phyloP scores from a whole-genome alignment of 371 early-diverging fungal genomes.

The Rozella allomycis region DNA sequence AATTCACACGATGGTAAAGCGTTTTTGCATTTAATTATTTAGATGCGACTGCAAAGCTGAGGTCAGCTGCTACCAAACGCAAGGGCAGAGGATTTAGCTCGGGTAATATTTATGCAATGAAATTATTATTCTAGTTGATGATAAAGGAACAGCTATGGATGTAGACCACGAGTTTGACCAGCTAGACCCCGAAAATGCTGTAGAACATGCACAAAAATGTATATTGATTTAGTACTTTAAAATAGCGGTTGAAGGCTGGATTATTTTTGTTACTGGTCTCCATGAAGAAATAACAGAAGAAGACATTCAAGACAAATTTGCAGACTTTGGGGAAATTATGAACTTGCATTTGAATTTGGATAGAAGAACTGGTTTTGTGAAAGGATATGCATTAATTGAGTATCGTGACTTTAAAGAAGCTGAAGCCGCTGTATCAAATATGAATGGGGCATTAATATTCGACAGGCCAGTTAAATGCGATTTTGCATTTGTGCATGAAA shows the following conservation, averaged over 20 bases:
- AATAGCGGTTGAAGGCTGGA: conserved; percentile 79
- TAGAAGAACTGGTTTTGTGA: conserved; percentile 80
- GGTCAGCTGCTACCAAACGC: too few relatives aligned
- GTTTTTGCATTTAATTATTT: too few relatives aligned
- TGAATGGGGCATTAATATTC: conserved; percentile 43
- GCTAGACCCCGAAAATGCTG: too few relatives aligned
- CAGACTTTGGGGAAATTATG: conserved; percentile 68
- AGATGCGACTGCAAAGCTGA: too few relatives aligned
- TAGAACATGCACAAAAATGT: too few relatives aligned
- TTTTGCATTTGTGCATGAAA: conserved; percentile 76
- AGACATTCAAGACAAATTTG: conserved; percentile 58
- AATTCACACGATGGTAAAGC: too few relatives aligned
- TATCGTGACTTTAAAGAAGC: conserved; percentile 64
- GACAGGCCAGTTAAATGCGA: conserved; percentile 46
- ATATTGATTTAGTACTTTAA: background rate
- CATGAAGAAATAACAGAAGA: conserved; percentile 90
- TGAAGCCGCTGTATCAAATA: conserved; percentile 43
- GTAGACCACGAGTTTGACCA: too few relatives aligned
- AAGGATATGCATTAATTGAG: conserved; percentile 86
- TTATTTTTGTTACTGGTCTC: conserved; percentile 62
- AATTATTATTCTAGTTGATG: too few relatives aligned
- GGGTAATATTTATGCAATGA: too few relatives aligned
- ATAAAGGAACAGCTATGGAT: too few relatives aligned
- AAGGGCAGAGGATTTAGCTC: too few relatives aligned
- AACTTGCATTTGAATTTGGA: conserved; percentile 78